Base-by-base conservation (phyloP, 768 basidiomycete genomes). In the Heimioporus sp. region DNA sequence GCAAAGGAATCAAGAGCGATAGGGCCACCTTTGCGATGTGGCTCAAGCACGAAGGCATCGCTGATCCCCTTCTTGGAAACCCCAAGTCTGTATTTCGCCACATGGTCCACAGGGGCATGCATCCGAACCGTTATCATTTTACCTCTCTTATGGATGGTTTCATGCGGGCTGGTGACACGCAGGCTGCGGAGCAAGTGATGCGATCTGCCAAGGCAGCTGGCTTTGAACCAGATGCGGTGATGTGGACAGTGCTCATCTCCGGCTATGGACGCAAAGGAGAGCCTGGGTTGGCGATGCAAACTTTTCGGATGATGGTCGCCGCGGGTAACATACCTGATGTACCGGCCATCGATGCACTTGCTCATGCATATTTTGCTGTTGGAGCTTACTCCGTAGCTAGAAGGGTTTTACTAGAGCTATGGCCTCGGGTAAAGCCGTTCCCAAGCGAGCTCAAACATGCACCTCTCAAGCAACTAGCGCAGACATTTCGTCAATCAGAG, bases 101-200 rank as follows among this genome's bases (percentile, higher is more conserved):
- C 17, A 79, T 92, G 73, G 65, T 89, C 46, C 72, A 75, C 44
- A 81, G 81, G 51, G 91, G 91, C 10, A 74, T 94, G 49, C 80
- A 80, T 43, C 85, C 89, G 10, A 87, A 82, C 60, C 74, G 75
- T 49, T 81, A 88, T 63, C 92, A 94, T 67, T 86, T 83, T 59
- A 74, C 76, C 30, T 83, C 88, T 47, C 71, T 94, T 52, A 84
- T 94, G 78, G 83, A 89, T 57, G 88, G 87, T n/a, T 85, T 84
- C 58, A 69, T 76, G 16, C 73, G 69, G 4, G 66, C 68, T 1
- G 88, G 87, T n/a, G 76, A 91, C 65, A 71, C 86, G 55, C 61
- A 67, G 13, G 73, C 73, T 17, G 87, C 90, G 21, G 66, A 76
- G 51, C 73, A 74, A 46, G 70, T 83, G 39, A 76, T 94, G 73